phyloP scores from a whole-genome alignment of 441 rosid species.

The Eruca vesicaria region DNA sequence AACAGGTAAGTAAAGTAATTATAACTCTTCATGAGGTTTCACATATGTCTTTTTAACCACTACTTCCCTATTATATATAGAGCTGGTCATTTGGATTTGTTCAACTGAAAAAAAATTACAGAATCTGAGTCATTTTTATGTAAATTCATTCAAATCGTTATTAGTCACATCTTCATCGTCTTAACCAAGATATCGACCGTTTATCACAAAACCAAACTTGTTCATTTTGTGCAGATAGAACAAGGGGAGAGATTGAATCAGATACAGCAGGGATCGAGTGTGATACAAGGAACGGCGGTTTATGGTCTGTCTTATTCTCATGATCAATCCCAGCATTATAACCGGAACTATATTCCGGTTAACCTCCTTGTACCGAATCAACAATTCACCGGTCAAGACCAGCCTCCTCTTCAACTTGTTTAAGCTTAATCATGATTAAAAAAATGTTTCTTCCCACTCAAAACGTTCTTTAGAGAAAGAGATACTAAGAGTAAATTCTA shows the following conservation, averaged over 20 bases:
- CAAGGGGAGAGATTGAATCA: constrained; percentile 55
- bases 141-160: too few relatives aligned
- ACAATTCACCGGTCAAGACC: constrained; percentile 56
- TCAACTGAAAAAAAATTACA: not conserved
- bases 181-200: not conserved
- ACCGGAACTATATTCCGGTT: constrained; percentile 58
- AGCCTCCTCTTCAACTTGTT: constrained; percentile 77
- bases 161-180: not conserved
- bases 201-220: not conserved
- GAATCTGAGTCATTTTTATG: too few relatives aligned
- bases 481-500: not conserved
- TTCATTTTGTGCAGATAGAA: constrained; percentile 48
- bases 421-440: constrained; percentile 30
- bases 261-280: constrained; percentile 43
- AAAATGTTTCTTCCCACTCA: not conserved
- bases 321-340: constrained; percentile 46
- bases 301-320: constrained; percentile 37
- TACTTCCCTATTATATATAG: not conserved
- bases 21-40: not conserved
- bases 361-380: constrained; percentile 61
- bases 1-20: constrained; percentile 52
- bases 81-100: not conserved
- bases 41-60: not conserved
- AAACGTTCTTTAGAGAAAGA: not conserved
- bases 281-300: constrained; percentile 40